Base-by-base conservation (phyloP, 768 basidiomycete genomes). In the Austroboletus eburneus region DNA sequence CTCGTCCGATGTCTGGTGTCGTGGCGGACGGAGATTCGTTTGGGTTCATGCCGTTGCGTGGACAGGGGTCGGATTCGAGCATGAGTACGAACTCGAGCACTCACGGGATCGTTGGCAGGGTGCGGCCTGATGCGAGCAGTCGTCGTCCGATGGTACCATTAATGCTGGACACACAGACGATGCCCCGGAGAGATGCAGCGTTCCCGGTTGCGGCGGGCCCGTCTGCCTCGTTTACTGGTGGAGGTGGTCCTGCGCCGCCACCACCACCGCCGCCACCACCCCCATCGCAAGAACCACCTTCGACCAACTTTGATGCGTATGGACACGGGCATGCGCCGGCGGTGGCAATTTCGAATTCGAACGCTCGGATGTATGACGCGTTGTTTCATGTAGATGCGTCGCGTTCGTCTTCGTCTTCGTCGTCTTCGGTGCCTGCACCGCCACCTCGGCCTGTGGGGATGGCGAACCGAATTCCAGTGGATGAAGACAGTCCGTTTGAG, bases 11-110 rank as follows among this genome's bases (percentile, higher is more conserved):
- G 5, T 20, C 27, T 10, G 42, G 43, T 2, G 9, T 14, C 23
- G 43, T 43, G 16, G 47, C 48, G 16, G 56, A 58, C 9, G 49
- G 49, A 12, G 59, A 57, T 25, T 41, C 51, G 22, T 41, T 47
- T 22, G 51, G 55, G 35, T 57, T 57, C 33, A 13, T 45, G 20
- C 27, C 59, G 37, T 22, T 42, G 45, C 51, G 49, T 8, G 54
- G 52, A 24, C 61, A 52, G 33, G 61, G 49, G 9, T 52, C 53
- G 2, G 48, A 52, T 45, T 44, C 57, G 38, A 61, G 47, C 38
- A 42, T 33, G 38, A 52, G 49, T 9, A 24, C 59, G 20, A 49
- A 5, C 39, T 45, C 57, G 18, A 45, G 53, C n/a, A 30, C 29
- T 39, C 38, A 39, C 16, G 48, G 57, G 48, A 25, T 41, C 17